phyloP scores from a whole-genome alignment of 129 eudicot species.

The Glebionis coronaria region DNA sequence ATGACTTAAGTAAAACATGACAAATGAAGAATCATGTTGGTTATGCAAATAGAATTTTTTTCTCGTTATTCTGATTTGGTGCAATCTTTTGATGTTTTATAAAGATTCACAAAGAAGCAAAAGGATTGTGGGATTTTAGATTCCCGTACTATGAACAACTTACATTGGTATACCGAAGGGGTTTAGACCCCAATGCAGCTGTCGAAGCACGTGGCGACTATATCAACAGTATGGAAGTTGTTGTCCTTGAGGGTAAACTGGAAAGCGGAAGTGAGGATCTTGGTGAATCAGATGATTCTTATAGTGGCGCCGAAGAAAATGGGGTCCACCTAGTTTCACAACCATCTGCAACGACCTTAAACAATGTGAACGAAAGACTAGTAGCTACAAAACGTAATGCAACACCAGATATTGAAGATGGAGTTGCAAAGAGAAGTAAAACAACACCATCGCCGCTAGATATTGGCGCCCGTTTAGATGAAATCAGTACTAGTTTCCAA shows the following conservation, averaged over 20 bases:
- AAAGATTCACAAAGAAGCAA: constrained; percentile 22
- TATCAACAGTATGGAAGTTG: not conserved
- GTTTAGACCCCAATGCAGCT: not conserved
- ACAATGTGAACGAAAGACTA: not conserved
- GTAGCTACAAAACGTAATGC: not conserved
- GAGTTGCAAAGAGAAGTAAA: constrained; percentile 1
- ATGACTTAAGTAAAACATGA: too few species aligned
- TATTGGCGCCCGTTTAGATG: constrained; percentile 6
- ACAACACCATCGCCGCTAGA: not conserved
- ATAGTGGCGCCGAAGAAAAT: not conserved
- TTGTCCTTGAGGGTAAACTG: not conserved
- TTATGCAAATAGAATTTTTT: not conserved
- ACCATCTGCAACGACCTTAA: not conserved
- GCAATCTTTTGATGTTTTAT: not conserved
- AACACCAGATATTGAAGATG: not conserved
- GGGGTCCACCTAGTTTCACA: not conserved
- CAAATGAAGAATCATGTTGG: not conserved
- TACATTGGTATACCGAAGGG: not conserved
- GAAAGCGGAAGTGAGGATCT: constrained; percentile 1
- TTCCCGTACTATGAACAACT: constrained; percentile 13
- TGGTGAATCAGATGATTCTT: constrained; percentile 13
- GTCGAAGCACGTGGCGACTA: not conserved
- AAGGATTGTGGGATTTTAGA: constrained; percentile 14
- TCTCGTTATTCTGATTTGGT: not conserved
- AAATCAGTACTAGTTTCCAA: not conserved